phyloP scores from a whole-genome alignment of 129 eudicot species.

The Ambrosia artemisiifolia region DNA sequence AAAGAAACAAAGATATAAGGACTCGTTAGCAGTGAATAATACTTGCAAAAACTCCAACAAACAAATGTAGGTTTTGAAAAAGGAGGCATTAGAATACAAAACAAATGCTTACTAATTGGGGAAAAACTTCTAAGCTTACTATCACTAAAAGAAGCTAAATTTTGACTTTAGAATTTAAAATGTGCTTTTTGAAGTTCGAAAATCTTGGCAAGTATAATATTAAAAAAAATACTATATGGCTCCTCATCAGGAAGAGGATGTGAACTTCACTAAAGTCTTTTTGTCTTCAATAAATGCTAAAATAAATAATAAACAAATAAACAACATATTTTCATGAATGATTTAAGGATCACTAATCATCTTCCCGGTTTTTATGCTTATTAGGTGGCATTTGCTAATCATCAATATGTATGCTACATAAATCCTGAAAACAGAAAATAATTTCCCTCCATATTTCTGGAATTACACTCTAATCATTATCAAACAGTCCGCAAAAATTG shows the following conservation, averaged over 20 bases:
- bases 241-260: neutral
- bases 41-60: neutral
- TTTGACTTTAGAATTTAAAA: neutral
- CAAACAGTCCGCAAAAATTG: neutral
- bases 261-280: neutral
- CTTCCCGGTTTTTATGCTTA: neutral
- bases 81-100: neutral
- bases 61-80: neutral
- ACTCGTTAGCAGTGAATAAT: neutral
- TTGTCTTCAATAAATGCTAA: neutral
- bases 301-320: neutral
- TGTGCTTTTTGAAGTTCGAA: neutral
- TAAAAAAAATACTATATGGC: neutral
- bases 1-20: constrained; percentile 24
- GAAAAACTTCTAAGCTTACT: neutral
- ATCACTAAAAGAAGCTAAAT: neutral
- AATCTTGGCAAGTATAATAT: neutral
- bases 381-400: constrained; percentile 3
- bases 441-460: neutral
- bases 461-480: neutral
- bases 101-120: constrained; percentile 9
- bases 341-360: neutral
- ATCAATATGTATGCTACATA: no score
- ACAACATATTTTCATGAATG: neutral
- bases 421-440: neutral